phyloP scores from a whole-genome alignment of 345 rosid species.

The Eucalyptus fibrosa region DNA sequence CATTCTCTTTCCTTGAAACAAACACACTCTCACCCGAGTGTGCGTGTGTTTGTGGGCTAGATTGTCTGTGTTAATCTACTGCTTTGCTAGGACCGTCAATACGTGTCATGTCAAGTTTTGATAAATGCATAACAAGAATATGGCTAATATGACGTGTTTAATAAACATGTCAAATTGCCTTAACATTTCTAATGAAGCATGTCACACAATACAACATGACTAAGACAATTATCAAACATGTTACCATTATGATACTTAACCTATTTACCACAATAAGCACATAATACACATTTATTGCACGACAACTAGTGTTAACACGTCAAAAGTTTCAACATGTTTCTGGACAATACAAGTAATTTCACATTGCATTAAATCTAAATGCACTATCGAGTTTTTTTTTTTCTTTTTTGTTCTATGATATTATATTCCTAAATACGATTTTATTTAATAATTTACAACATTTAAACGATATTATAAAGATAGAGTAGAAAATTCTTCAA shows the following conservation, averaged over 20 bases:
- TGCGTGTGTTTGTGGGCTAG: background rate
- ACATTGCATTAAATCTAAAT: background rate
- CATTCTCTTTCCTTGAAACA: background rate
- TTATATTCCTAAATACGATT: background rate
- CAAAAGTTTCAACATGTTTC: background rate
- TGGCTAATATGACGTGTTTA: background rate
- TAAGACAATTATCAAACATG: background rate
- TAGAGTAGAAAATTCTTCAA: background rate
- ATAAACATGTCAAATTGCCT: background rate
- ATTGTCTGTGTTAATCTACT: background rate
- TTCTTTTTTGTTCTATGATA: background rate
- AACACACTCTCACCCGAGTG: background rate
- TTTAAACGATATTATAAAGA: background rate
- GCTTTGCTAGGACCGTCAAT: background rate
- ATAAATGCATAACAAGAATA: background rate
- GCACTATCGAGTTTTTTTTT: background rate
- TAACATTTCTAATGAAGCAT: background rate
- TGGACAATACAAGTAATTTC: background rate
- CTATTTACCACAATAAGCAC: background rate
- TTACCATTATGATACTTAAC: background rate
- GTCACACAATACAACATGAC: background rate
- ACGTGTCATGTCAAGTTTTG: background rate
- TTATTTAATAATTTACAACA: background rate
- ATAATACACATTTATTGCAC: background rate
- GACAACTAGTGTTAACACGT: background rate